Evolutionary conservation across 257 asterid genomes (phyloP).

Genomic region (Gentiana straminea): DNA sequence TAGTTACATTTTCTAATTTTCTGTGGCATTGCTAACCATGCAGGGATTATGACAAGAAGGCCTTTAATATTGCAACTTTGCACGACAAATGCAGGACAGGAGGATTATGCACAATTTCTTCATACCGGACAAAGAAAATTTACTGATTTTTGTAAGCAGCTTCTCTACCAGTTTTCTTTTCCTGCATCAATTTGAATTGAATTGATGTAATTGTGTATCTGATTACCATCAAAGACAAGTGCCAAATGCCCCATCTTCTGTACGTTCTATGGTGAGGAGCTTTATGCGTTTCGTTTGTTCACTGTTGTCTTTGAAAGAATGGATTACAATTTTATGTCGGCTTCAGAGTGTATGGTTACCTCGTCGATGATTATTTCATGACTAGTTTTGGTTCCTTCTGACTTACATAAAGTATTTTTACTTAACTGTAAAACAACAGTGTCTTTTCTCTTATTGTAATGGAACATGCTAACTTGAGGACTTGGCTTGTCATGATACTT

Average conservation of each 20-base stretch:
- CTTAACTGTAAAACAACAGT: not conserved
- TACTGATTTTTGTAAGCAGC: constrained; percentile 27
- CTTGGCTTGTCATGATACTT: not conserved
- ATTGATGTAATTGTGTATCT: not conserved
- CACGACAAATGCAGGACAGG: constrained; percentile 22
- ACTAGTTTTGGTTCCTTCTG: not conserved
- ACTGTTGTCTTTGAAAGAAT: not conserved
- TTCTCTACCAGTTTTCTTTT: not conserved
- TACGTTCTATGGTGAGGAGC: too few species aligned
- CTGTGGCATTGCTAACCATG: not conserved
- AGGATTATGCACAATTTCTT: constrained; percentile 35
- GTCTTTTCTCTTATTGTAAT: not conserved
- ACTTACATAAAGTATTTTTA: too few species aligned
- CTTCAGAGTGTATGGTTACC: not conserved
- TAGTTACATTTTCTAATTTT: not conserved
- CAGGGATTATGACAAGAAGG: constrained; percentile 43
- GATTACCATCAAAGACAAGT: not conserved
- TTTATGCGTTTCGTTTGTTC: too few species aligned
- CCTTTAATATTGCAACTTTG: constrained; percentile 34
- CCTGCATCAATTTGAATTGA: constrained; percentile 1
- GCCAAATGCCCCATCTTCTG: too few species aligned
- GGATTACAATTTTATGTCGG: not conserved
- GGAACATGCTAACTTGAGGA: not conserved
- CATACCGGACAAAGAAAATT: constrained; percentile 24
- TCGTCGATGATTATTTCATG: not conserved